Conservation (phyloP, 2,329 filamentous ascomycete species). For the Microdochium paspali region DNA sequence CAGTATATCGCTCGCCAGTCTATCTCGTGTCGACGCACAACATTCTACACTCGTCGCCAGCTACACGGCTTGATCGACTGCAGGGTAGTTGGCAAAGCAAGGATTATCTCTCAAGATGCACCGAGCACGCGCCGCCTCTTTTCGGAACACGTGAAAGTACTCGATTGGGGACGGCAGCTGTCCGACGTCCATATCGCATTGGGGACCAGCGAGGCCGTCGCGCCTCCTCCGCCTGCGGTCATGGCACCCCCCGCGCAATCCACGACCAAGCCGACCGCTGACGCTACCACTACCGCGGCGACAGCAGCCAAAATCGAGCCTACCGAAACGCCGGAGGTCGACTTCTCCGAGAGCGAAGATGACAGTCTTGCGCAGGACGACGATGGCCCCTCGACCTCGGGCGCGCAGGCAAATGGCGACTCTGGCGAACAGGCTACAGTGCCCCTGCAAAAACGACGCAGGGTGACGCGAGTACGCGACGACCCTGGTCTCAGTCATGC, state of each 20-base stretch:
- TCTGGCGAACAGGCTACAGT: constrained; percentile 28
- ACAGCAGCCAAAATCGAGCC: constrained; percentile 8
- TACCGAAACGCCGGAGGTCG: constrained; percentile 23
- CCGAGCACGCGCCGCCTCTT: constrained; percentile 6
- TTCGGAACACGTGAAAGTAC: constrained; percentile 11
- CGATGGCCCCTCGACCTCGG: constrained; percentile 5
- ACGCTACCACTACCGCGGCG: not conserved
- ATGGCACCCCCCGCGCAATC: constrained; percentile 17
- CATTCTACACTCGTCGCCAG: not conserved
- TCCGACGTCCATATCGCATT: constrained; percentile 5
- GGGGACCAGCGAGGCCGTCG: constrained; percentile 7
- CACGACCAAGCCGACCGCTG: not conserved
- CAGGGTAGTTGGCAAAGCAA: constrained; percentile 2
- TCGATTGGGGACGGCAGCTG: constrained; percentile 8
- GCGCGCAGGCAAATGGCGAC: constrained; percentile 7
- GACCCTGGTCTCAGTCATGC: not conserved
- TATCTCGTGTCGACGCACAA: not conserved
- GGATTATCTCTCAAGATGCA: constrained; percentile 11
- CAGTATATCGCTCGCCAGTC: not conserved
- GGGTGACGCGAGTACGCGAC: constrained; percentile 55
- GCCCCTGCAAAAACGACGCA: constrained; percentile 65
- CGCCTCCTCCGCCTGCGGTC: constrained; percentile 8
- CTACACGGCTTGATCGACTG: not conserved
- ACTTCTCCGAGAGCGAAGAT: constrained; percentile 30
- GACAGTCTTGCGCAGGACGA: constrained; percentile 24